Conservation (phyloP, 2,329 filamentous ascomycete genomes). For the Colletotrichum chrysophilum region DNA sequence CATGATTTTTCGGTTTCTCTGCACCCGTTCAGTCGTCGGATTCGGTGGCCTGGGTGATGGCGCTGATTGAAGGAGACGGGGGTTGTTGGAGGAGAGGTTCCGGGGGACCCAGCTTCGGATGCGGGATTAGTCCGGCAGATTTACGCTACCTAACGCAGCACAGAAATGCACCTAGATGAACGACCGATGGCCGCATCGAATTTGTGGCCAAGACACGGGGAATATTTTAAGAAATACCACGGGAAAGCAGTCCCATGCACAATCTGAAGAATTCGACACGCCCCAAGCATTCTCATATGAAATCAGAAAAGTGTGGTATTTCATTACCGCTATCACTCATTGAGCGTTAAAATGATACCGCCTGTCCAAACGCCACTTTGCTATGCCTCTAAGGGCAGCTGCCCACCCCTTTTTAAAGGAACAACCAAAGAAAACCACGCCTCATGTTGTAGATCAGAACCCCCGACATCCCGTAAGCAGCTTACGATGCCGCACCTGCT, state of each 20-base stretch:
- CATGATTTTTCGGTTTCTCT: constrained; percentile 36
- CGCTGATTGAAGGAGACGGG: not conserved
- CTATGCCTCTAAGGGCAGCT: constrained; percentile 18
- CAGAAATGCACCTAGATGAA: not conserved
- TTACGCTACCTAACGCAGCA: not conserved
- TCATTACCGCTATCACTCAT: constrained; percentile 21
- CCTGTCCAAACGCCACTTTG: constrained; percentile 16
- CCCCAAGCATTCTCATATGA: not conserved
- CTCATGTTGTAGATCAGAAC: not conserved
- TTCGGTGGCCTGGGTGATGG: not conserved
- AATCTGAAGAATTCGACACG: not conserved
- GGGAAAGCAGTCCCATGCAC: not conserved
- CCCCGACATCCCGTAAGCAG: not conserved
- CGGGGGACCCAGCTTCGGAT: not conserved
- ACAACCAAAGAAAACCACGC: not conserved
- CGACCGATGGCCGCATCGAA: not conserved
- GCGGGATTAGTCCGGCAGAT: constrained; percentile 13
- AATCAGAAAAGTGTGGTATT: constrained; percentile 13
- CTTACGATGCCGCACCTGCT: not conserved
- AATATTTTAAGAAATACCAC: not conserved
- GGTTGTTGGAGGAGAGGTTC: not conserved
- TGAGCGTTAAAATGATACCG: not conserved
- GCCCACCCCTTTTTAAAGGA: constrained; percentile 15
- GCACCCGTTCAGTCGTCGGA: not conserved
- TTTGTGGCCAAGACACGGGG: not conserved